These are phyloP conservation scores for Farysia itapuensis DNA, from an alignment of 1,284 basidiomycete species.

Conservation along the genomic window DNA sequence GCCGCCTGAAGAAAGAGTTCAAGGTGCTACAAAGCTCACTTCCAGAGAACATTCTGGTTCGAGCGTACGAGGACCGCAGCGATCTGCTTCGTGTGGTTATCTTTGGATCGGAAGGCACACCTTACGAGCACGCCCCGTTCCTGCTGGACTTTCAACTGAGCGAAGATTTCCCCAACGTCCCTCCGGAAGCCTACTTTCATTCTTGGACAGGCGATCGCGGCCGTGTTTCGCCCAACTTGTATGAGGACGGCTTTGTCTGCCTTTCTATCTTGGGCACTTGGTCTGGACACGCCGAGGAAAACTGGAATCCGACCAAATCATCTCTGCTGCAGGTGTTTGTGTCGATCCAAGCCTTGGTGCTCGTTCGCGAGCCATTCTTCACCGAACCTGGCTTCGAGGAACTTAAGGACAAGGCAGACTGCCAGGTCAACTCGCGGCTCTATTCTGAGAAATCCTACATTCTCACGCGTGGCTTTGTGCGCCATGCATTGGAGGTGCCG, in stretches of 20 bases:
- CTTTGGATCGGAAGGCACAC: slow-evolving; percentile 88
- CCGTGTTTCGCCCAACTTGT: slow-evolving; percentile 73
- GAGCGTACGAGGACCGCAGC: slow-evolving; percentile 70
- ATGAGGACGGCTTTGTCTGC: slow-evolving; percentile 94
- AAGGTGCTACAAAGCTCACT: slow-evolving; percentile 75
- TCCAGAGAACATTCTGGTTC: slow-evolving; percentile 61
- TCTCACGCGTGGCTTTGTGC: slow-evolving; percentile 82
- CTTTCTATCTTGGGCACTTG: slow-evolving; percentile 88
- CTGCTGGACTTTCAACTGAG: slow-evolving; percentile 90
- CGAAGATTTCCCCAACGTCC: slow-evolving; percentile 73
- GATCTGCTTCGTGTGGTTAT: slow-evolving; percentile 86
- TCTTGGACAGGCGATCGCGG: slow-evolving; percentile 94
- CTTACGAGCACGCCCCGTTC: slow-evolving; percentile 82
- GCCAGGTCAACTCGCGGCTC: slow-evolving; percentile 71
- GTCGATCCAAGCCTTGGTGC: slow-evolving; percentile 87
- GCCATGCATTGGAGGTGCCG: slow-evolving; percentile 77
- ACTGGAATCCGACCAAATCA: slow-evolving; percentile 68
- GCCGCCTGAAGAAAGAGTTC: slow-evolving; percentile 79
- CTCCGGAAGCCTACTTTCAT: slow-evolving; percentile 83
- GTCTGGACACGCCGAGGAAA: slow-evolving; percentile 66
- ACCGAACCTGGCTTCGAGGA: slow-evolving; percentile 40
- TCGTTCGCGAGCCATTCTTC: slow-evolving; percentile 80
- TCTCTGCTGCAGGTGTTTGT: slow-evolving; percentile 88
- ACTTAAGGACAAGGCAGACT: slow-evolving; percentile 72
- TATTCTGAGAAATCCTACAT: slow-evolving; percentile 92